Evolutionary conservation across 768 basidiomycete species (phyloP).

Genomic region (Phanerochaete carnosa): DNA sequence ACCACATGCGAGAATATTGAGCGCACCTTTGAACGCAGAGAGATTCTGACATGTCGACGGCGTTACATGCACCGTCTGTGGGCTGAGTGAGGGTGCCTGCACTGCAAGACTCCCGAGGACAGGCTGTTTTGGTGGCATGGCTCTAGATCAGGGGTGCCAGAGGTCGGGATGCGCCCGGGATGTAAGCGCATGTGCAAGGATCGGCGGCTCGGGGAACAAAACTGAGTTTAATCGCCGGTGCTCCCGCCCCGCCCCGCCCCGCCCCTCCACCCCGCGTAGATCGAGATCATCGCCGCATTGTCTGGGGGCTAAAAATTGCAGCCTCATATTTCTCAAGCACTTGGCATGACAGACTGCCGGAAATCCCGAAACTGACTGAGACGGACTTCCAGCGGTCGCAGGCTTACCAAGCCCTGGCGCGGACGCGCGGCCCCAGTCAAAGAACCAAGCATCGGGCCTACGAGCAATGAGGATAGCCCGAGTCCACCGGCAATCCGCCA

Average conservation of each 20-base stretch:
- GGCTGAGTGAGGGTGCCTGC: slow-evolving; percentile 55
- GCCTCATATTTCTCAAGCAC: too few species aligned
- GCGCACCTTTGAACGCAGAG: slow-evolving; percentile 70
- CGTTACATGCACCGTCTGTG: slow-evolving; percentile 71
- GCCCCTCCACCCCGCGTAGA: not conserved
- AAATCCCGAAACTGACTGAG: too few species aligned
- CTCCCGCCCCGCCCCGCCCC: not conserved
- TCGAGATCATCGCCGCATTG: not conserved
- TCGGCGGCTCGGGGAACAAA: slow-evolving; percentile 1
- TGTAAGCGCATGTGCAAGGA: not conserved
- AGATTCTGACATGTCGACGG: slow-evolving; percentile 71
- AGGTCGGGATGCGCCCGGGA: slow-evolving; percentile 1
- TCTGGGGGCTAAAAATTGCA: not conserved
- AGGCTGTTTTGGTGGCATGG: slow-evolving; percentile 44
- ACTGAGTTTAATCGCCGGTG: not conserved
- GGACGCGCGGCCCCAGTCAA: not conserved
- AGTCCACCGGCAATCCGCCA: not conserved
- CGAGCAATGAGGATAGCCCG: not conserved
- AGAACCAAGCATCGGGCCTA: not conserved
- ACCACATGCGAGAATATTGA: slow-evolving; percentile 5
- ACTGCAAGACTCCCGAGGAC: slow-evolving; percentile 65
- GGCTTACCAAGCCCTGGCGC: not conserved
- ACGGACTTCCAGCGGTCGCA: not conserved
- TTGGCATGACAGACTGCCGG: too few species aligned
- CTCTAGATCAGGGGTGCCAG: not conserved